Evolutionary conservation across 2,329 filamentous ascomycete genomes (phyloP), one percentile per base, ranked within the genome.

Genomic region (Cercospora zeina): DNA sequence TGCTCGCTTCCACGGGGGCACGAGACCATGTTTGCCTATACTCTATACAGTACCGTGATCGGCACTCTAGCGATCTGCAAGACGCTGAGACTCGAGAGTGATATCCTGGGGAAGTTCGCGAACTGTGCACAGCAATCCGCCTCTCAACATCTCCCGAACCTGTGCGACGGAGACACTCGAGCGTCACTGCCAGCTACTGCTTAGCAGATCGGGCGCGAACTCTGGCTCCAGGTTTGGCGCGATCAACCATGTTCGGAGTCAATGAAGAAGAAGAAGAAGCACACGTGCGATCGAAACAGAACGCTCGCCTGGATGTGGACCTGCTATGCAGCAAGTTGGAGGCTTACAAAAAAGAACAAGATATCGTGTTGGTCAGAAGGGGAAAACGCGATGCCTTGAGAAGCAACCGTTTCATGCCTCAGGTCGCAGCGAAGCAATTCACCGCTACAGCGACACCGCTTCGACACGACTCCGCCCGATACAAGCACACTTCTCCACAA

Each of bases 251-350:
- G 37, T 57, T 24, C 31, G 45, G n/a, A 13, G 6, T 31, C 16
- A 36, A 34, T 5, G 55, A 47, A n/a, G 39, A 33, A 27, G 55
- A 47, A n/a, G 39, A 33, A 27, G 24, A 27, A 27, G 24, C 19
- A 24, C 13, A 57, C 34, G 33, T 55, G n/a, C 53, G 31, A 19
- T 36, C 54, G 36, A 45, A 42, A 21, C 54, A 27, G 30, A 58
- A 39, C 19, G 50, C 19, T 30, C 10, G 39, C 33, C 47, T 68
- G 24, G 65, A 68, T 30, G 45, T 50, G 14, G 61, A 58, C 33
- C 37, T 67, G 58, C 58, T 69, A 34, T 68, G 65, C 58, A 61
- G 56, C 42, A 69, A 66, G 58, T 45, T 69, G 21, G 65, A 68
- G 58, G 57, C 62, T 14, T 58, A 65, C 45, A 62, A 64, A 42